Conservation (phyloP, 129 eudicot genomes). For the Gnaphalium uliginosum region DNA sequence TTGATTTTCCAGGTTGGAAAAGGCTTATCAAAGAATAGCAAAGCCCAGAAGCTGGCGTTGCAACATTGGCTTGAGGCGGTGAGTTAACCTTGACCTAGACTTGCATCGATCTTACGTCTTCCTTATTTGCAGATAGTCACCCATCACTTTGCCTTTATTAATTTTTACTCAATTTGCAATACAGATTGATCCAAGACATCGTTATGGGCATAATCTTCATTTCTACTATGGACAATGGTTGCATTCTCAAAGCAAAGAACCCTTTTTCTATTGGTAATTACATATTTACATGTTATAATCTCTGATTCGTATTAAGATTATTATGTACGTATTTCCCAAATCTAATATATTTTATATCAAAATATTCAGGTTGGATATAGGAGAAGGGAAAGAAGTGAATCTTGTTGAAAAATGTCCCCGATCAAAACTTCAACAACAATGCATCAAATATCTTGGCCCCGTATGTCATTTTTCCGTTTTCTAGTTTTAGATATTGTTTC, state of each 20-base stretch:
- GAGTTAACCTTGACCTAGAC: constrained; percentile 27
- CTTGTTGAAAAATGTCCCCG: constrained; percentile 81
- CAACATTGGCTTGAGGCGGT: constrained; percentile 99
- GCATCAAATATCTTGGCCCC: constrained; percentile 99
- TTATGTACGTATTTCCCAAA: background rate
- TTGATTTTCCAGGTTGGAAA: constrained; percentile 76
- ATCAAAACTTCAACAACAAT: constrained; percentile 85
- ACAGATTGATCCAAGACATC: constrained; percentile 99
- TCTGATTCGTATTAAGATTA: background rate
- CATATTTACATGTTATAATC: constrained; percentile 7
- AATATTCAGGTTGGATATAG: constrained; percentile 82
- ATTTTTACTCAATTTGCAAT: constrained; percentile 2
- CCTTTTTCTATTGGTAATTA: constrained; percentile 95
- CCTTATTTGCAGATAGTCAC: background rate
- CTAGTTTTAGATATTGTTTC: background rate
- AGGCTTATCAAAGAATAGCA: constrained; percentile 85
- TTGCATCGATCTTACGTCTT: constrained; percentile 10
- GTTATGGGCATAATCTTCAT: constrained; percentile 95
- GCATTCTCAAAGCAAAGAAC: constrained; percentile 82
- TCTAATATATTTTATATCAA: background rate
- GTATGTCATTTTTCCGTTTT: constrained; percentile 40
- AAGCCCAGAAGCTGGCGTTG: constrained; percentile 90
- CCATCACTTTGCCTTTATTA: background rate
- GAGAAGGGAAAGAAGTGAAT: constrained; percentile 94
- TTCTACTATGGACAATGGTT: constrained; percentile 83